These are phyloP conservation scores for Metarhizium humberi DNA, from an alignment of 2,329 filamentous ascomycete genomes.

Conservation along the genomic window DNA sequence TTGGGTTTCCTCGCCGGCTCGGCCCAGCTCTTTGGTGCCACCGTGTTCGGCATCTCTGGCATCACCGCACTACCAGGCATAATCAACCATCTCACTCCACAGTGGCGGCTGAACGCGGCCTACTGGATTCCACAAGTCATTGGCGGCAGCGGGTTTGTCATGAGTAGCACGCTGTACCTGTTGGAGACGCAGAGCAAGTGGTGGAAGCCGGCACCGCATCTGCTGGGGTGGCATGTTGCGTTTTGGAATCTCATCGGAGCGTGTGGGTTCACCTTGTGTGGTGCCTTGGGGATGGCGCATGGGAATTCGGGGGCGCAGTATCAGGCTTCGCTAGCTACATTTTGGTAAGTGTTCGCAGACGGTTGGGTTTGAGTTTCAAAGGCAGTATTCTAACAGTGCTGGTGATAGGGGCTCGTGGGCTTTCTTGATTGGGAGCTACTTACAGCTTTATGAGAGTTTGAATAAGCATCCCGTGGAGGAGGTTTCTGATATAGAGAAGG, in stretches of 20 bases:
- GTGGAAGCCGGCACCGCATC: slow-evolving; percentile 45
- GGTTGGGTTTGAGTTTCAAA: not conserved
- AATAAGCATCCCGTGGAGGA: slow-evolving; percentile 10
- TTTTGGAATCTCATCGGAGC: slow-evolving; percentile 56
- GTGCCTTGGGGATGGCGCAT: slow-evolving; percentile 36
- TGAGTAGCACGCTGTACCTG: slow-evolving; percentile 52
- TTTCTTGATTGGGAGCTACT: slow-evolving; percentile 25
- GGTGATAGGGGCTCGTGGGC: slow-evolving; percentile 34
- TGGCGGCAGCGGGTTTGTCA: slow-evolving; percentile 52
- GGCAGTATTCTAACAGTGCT: not conserved
- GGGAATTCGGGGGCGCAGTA: slow-evolving; percentile 10
- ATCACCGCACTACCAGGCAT: slow-evolving; percentile 46
- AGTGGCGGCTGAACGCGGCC: slow-evolving; percentile 38
- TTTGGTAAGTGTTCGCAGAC: slow-evolving; percentile 19
- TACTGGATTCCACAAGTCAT: slow-evolving; percentile 54
- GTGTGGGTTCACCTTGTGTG: slow-evolving; percentile 53
- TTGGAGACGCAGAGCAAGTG: slow-evolving; percentile 56
- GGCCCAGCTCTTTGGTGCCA: slow-evolving; percentile 46
- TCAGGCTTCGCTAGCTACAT: slow-evolving; percentile 8
- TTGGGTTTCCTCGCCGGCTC: slow-evolving; percentile 52
- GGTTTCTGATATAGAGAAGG: not conserved
- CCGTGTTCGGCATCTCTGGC: slow-evolving; percentile 54
- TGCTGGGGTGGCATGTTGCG: slow-evolving; percentile 60
- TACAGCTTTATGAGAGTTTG: slow-evolving; percentile 12
- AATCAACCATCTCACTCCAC: slow-evolving; percentile 39